These are phyloP conservation scores for Eutrema salsugineum DNA, from an alignment of 441 rosid species.

Conservation along the genomic window DNA sequence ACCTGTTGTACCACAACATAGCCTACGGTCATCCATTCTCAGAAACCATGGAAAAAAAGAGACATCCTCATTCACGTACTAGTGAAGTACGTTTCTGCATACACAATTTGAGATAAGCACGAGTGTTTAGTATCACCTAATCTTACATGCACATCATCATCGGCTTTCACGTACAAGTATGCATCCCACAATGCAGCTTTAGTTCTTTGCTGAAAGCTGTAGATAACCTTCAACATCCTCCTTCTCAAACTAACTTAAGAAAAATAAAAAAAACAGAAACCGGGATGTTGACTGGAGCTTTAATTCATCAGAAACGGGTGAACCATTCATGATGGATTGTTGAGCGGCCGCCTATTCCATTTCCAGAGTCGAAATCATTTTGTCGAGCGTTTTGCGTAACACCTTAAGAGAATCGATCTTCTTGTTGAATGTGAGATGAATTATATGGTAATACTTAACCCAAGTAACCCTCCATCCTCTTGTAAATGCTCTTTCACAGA, in stretches of 20 bases:
- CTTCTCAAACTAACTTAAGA: conserved; percentile 38
- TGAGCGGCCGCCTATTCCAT: conserved; percentile 80
- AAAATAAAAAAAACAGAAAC: neutral
- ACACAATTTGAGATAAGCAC: neutral
- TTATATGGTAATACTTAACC: no score
- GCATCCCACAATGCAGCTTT: conserved; percentile 90
- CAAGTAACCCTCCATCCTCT: no score
- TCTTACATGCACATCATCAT: conserved; percentile 93
- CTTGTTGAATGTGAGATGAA: no score
- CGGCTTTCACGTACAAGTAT: conserved; percentile 86
- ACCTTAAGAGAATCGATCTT: no score
- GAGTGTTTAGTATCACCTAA: conserved; percentile 47
- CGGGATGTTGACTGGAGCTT: conserved; percentile 14
- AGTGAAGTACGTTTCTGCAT: conserved; percentile 72
- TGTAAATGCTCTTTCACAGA: no score
- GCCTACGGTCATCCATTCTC: conserved; percentile 88
- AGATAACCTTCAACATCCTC: conserved; percentile 97
- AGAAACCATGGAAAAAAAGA: conserved; percentile 93
- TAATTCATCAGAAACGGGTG: conserved; percentile 67
- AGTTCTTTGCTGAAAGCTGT: conserved; percentile 87
- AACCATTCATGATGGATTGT: conserved; percentile 78
- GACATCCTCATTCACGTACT: conserved; percentile 82
- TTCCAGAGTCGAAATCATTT: conserved; percentile 75
- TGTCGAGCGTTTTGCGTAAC: conserved; percentile 64
- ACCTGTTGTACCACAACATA: conserved; percentile 96